phyloP scores from a whole-genome alignment of 2,329 filamentous ascomycete genomes.

The Tolypocladium ovalisporum region DNA sequence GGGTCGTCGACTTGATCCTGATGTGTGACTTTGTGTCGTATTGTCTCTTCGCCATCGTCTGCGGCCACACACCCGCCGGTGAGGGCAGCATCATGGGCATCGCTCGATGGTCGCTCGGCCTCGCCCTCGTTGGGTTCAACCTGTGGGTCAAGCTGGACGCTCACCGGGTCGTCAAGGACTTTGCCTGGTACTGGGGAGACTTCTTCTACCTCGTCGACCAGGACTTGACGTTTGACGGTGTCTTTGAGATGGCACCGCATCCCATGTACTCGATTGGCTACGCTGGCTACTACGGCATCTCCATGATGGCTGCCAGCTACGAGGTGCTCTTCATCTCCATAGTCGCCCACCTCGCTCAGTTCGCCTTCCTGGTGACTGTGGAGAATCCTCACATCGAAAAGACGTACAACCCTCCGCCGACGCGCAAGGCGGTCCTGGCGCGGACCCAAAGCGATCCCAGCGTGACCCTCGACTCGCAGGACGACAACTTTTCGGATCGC shows the following conservation, averaged over 20 bases:
- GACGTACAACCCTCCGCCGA: slow-evolving; percentile 85
- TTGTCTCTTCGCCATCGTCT: slow-evolving; percentile 88
- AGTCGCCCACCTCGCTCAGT: slow-evolving; percentile 84
- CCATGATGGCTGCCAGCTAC: slow-evolving; percentile 95
- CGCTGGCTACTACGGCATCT: slow-evolving; percentile 95
- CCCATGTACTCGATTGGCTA: slow-evolving; percentile 99
- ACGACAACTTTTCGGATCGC: slow-evolving; percentile 12
- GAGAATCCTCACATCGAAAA: slow-evolving; percentile 98
- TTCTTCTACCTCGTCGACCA: slow-evolving; percentile 99
- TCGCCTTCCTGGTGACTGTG: slow-evolving; percentile 81
- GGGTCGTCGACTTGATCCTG: slow-evolving; percentile 89
- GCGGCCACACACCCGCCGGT: slow-evolving; percentile 60
- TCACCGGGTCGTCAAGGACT: slow-evolving; percentile 96
- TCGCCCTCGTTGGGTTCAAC: slow-evolving; percentile 80
- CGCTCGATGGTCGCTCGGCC: slow-evolving; percentile 68
- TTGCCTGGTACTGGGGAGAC: slow-evolving; percentile 99
- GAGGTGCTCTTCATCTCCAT: slow-evolving; percentile 96
- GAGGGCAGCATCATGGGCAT: slow-evolving; percentile 60
- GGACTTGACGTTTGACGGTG: slow-evolving; percentile 93
- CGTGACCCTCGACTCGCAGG: slow-evolving; percentile 13
- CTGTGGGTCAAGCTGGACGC: slow-evolving; percentile 98
- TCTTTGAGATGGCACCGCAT: slow-evolving; percentile 97
- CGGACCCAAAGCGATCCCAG: slow-evolving; percentile 18
- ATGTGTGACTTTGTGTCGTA: slow-evolving; percentile 99
- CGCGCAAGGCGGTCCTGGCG: slow-evolving; percentile 45